A percentile compares a stretch with the other conserved stretches of the same genome.
These are phyloP conservation scores for Peribolospora baueri DNA, from an alignment of 768 basidiomycete genomes.

Conservation along the genomic window DNA sequence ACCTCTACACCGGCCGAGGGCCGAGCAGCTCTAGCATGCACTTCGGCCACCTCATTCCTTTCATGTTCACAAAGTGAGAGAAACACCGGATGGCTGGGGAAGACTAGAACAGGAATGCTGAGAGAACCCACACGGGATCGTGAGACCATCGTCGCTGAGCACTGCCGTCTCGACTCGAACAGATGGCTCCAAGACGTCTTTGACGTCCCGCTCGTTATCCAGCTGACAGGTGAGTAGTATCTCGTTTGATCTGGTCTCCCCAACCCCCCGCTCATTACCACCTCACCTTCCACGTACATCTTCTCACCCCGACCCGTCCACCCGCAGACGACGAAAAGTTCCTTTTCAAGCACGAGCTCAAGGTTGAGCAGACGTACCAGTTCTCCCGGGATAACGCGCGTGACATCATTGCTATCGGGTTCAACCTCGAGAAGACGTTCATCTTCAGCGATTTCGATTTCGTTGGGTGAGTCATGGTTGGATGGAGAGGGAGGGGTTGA, in stretches of 20 bases:
- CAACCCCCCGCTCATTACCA: not conserved
- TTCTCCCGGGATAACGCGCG: conserved; percentile 71
- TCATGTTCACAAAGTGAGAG: conserved; percentile 78
- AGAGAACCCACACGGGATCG: not conserved
- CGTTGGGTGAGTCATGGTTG: conserved; percentile 28
- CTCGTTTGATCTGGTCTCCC: not conserved
- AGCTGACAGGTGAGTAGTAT: conserved; percentile 50
- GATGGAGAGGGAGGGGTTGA: not conserved
- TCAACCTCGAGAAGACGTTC: conserved; percentile 75
- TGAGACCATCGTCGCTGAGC: not conserved
- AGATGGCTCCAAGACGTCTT: conserved; percentile 97
- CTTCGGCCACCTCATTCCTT: conserved; percentile 90
- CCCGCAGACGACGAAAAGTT: conserved; percentile 86
- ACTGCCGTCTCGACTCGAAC: not conserved
- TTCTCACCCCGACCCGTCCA: not conserved
- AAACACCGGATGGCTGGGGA: not conserved
- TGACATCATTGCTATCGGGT: conserved; percentile 92
- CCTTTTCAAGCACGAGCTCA: conserved; percentile 83
- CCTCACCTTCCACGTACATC: not conserved
- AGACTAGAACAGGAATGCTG: not conserved
- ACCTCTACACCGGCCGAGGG: conserved; percentile 88
- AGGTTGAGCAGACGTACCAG: conserved; percentile 57
- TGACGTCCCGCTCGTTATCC: conserved; percentile 76
- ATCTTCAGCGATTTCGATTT: conserved; percentile 84
- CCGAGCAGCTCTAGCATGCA: conserved; percentile 95